These are phyloP conservation scores for Hemerocallis citrina DNA, from an alignment of 106 monocot genomes.

Conservation along the genomic window DNA sequence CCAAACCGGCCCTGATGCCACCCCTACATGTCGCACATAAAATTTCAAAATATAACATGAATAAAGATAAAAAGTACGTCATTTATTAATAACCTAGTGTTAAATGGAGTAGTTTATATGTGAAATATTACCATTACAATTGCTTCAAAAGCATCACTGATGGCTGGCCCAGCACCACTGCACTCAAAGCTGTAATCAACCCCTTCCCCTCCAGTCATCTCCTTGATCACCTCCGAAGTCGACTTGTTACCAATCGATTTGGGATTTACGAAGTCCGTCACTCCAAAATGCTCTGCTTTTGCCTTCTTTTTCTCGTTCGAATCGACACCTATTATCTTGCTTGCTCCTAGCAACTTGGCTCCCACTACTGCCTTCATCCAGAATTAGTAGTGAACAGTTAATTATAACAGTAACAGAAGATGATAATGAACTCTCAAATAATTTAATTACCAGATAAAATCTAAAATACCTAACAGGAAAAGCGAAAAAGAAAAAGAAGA, in stretches of 20 bases:
- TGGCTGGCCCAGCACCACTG: neutral
- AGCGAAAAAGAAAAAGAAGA: too few species aligned
- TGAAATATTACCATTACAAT: constrained; percentile 2
- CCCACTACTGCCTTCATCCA: neutral
- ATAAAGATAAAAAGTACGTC: too few species aligned
- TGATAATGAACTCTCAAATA: too few species aligned
- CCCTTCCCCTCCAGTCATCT: neutral
- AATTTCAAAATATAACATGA: too few species aligned
- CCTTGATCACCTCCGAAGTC: neutral
- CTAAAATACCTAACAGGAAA: too few species aligned
- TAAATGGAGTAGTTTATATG: too few species aligned
- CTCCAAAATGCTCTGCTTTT: neutral
- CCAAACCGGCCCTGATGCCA: too few species aligned
- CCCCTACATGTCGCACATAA: too few species aligned
- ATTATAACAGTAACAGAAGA: too few species aligned
- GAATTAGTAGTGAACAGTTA: too few species aligned
- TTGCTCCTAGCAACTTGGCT: constrained; percentile 9
- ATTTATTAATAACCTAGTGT: too few species aligned
- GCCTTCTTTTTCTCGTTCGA: neutral
- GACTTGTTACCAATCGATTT: neutral
- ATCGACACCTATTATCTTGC: constrained; percentile 9
- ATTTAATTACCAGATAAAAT: too few species aligned
- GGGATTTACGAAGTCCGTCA: constrained; percentile 10
- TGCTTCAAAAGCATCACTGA: constrained; percentile 2
- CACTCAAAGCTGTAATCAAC: constrained; percentile 11